These are phyloP conservation scores for Ceratobasidium sp. DNA, from an alignment of 1,284 basidiomycete species.

Conservation along the genomic window DNA sequence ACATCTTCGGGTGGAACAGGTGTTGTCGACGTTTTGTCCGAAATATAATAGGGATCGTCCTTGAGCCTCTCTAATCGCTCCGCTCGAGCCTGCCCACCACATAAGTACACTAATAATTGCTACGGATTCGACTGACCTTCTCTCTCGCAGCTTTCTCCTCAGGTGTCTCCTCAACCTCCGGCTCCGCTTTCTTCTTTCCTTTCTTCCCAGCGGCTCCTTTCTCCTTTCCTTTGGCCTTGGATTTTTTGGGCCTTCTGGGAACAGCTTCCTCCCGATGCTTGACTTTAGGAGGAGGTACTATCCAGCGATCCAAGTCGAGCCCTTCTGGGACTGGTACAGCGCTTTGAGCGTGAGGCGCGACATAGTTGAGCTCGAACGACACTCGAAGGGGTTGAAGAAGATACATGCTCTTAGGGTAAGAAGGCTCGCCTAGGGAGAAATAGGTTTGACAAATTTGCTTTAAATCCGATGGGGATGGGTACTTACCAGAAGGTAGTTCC, in stretches of 20 bases:
- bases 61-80: conserved; percentile 79
- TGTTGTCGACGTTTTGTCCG: conserved; percentile 62
- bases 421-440: conserved; percentile 60
- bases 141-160: conserved; percentile 69
- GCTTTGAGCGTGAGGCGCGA: conserved; percentile 83
- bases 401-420: conserved; percentile 89
- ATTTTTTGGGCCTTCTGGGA: conserved; percentile 49
- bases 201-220: conserved; percentile 65
- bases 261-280: conserved; percentile 55
- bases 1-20: conserved; percentile 64
- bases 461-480: not conserved
- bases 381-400: conserved; percentile 88
- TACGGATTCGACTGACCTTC: conserved; percentile 61
- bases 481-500: conserved; percentile 48
- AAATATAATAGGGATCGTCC: conserved; percentile 91
- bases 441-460: conserved; percentile 30
- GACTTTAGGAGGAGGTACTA: conserved; percentile 69
- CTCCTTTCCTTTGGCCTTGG: conserved; percentile 51
- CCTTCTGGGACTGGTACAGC: conserved; percentile 86
- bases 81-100: conserved; percentile 70
- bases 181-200: conserved; percentile 59
- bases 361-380: conserved; percentile 86
- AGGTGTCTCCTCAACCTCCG: conserved; percentile 65
- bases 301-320: conserved; percentile 87
- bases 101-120: conserved; percentile 28